These are phyloP conservation scores for Fragilaria crotonensis DNA, from an alignment of 108 stramenopile genomes.

Conservation along the genomic window DNA sequence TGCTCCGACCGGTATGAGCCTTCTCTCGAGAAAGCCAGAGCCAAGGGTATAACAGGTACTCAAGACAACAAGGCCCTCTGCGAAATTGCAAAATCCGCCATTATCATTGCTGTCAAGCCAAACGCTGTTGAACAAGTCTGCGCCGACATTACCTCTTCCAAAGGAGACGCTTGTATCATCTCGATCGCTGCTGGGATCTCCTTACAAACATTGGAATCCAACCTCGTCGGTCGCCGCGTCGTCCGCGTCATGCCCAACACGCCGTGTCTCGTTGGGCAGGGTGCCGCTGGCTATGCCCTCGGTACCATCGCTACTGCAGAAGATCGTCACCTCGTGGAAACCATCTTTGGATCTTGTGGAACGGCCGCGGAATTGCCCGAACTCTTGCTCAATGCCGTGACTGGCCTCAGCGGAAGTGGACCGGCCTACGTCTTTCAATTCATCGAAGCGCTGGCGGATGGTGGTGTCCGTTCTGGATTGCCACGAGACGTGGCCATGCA, in stretches of 20 bases:
- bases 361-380: slow-evolving; percentile 75
- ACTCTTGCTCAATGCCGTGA: slow-evolving; percentile 79
- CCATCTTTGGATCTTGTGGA: slow-evolving; percentile 76
- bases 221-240: slow-evolving; percentile 55
- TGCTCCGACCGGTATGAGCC: slow-evolving; percentile 62
- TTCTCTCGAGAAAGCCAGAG: slow-evolving; percentile 35
- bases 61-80: slow-evolving; percentile 55
- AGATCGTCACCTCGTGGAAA: slow-evolving; percentile 63
- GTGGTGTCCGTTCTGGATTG: slow-evolving; percentile 89
- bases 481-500: slow-evolving; percentile 76
- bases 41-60: slow-evolving; percentile 55
- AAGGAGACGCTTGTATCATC: slow-evolving; percentile 48
- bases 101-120: slow-evolving; percentile 80
- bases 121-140: slow-evolving; percentile 49
- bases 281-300: slow-evolving; percentile 72
- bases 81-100: slow-evolving; percentile 39
- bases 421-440: slow-evolving; percentile 94
- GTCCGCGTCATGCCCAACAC: slow-evolving; percentile 96
- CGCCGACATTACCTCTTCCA: slow-evolving; percentile 28
- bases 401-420: slow-evolving; percentile 90
- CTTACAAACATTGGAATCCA: slow-evolving; percentile 49
- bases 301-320: slow-evolving; percentile 57
- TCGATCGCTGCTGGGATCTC: slow-evolving; percentile 88
- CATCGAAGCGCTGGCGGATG: slow-evolving; percentile 96
- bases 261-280: slow-evolving; percentile 84